Percentiles rank a stretch among this genome's conserved stretches.
Conservation (phyloP, 148 eudicot species). For the Euryodendron excelsum region DNA sequence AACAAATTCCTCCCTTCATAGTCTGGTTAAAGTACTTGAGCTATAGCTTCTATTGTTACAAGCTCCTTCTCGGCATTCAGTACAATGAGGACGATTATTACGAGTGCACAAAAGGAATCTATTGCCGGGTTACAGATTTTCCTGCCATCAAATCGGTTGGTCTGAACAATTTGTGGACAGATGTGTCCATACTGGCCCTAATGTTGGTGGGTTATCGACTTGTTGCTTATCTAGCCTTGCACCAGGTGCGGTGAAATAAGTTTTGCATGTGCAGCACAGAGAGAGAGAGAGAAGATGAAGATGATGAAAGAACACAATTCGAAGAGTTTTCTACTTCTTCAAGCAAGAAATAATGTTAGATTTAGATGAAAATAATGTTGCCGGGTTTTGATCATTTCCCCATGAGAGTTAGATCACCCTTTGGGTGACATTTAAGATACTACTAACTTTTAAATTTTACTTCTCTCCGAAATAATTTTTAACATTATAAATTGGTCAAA, state of each 20-base stretch:
- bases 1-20: constrained; percentile 88
- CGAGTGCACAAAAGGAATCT: constrained; percentile 68
- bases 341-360: constrained; percentile 32
- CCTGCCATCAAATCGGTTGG: constrained; percentile 74
- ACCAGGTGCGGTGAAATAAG: constrained; percentile 48
- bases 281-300: not conserved
- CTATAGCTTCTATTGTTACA: constrained; percentile 94
- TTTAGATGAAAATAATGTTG: constrained; percentile 22
- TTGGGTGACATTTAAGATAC: constrained; percentile 23
- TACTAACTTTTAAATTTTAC: constrained; percentile 7
- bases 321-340: constrained; percentile 30
- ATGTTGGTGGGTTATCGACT: constrained; percentile 91
- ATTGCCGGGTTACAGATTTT: constrained; percentile 68
- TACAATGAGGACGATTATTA: constrained; percentile 69
- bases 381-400: constrained; percentile 28
- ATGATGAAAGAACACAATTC: constrained; percentile 1
- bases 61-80: constrained; percentile 85
- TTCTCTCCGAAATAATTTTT: not conserved
- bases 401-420: constrained; percentile 14
- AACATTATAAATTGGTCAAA: not conserved
- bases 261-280: not conserved
- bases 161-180: constrained; percentile 57
- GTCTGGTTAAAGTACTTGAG: constrained; percentile 96
- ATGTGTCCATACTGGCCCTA: constrained; percentile 61
- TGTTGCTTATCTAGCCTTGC: constrained; percentile 81